These are phyloP conservation scores for Penicillium parvum DNA, from an alignment of 495 filamentous ascomycete genomes.

Conservation along the genomic window DNA sequence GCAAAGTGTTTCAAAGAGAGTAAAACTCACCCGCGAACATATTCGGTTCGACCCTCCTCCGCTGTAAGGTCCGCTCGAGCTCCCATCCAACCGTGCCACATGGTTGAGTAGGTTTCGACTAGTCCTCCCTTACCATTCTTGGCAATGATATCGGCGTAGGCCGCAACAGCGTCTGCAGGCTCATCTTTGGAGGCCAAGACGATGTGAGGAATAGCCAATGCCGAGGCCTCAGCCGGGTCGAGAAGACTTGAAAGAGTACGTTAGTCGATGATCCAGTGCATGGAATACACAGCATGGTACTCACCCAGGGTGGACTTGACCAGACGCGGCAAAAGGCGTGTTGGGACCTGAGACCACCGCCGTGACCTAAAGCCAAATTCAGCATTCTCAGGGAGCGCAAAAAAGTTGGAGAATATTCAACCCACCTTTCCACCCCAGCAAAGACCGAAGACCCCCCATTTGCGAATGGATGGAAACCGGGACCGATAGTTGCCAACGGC, in stretches of 20 bases:
- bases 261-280: background rate
- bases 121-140: constrained; percentile 33
- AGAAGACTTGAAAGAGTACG: constrained; percentile 24
- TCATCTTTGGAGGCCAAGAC: constrained; percentile 52
- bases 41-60: constrained; percentile 48
- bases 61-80: constrained; percentile 51
- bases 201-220: constrained; percentile 49
- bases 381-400: background rate
- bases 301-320: constrained; percentile 49
- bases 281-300: background rate
- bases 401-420: background rate
- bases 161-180: constrained; percentile 35
- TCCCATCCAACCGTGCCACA: constrained; percentile 63
- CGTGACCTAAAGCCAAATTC: constrained; percentile 27
- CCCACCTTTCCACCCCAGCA: constrained; percentile 49
- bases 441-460: constrained; percentile 42
- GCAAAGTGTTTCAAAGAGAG: background rate
- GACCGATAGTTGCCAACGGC: constrained; percentile 21
- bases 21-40: constrained; percentile 45
- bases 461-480: constrained; percentile 29
- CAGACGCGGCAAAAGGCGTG: constrained; percentile 43
- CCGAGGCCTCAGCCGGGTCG: constrained; percentile 39
- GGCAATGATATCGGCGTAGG: constrained; percentile 35
- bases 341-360: constrained; percentile 35
- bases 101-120: constrained; percentile 48